These are phyloP conservation scores for Elsinoe arachidis DNA, from an alignment of 2,329 filamentous ascomycete genomes.

Conservation along the genomic window DNA sequence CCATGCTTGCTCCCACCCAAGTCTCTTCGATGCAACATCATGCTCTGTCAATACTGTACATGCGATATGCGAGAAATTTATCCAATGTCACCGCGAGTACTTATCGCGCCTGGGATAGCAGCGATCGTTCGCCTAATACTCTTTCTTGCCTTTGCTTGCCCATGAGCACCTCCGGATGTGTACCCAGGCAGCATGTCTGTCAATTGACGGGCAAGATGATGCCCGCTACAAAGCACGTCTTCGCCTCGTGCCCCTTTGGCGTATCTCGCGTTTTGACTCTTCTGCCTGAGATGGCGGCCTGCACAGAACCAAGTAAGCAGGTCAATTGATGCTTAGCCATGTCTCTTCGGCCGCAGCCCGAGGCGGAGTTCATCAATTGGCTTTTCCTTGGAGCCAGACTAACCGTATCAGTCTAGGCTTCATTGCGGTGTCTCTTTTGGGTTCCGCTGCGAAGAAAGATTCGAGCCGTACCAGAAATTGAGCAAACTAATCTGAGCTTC, in stretches of 20 bases:
- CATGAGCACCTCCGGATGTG: too few relatives aligned
- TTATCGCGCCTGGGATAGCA: too few relatives aligned
- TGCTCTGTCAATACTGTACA: neutral
- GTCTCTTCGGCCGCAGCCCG: neutral
- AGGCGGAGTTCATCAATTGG: neutral
- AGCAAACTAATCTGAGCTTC: neutral
- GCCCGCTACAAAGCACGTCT: too few relatives aligned
- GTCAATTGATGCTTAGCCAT: neutral
- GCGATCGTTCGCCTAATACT: too few relatives aligned
- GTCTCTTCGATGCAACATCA: neutral
- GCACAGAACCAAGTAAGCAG: too few relatives aligned
- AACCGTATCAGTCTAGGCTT: neutral
- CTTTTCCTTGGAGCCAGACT: neutral
- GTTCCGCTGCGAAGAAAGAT: neutral
- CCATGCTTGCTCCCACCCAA: neutral
- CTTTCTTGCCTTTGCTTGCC: too few relatives aligned
- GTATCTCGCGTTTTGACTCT: too few relatives aligned
- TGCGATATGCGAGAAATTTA: neutral
- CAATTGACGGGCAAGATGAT: too few relatives aligned
- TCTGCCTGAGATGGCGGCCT: too few relatives aligned
- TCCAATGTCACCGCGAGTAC: neutral
- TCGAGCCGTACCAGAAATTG: neutral
- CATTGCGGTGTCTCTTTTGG: constrained; percentile 1
- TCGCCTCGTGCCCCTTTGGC: too few relatives aligned
- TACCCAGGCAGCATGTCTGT: too few relatives aligned